These are phyloP conservation scores for Exophiala oligosperma DNA, from an alignment of 2,329 filamentous ascomycete species.

Conservation along the genomic window DNA sequence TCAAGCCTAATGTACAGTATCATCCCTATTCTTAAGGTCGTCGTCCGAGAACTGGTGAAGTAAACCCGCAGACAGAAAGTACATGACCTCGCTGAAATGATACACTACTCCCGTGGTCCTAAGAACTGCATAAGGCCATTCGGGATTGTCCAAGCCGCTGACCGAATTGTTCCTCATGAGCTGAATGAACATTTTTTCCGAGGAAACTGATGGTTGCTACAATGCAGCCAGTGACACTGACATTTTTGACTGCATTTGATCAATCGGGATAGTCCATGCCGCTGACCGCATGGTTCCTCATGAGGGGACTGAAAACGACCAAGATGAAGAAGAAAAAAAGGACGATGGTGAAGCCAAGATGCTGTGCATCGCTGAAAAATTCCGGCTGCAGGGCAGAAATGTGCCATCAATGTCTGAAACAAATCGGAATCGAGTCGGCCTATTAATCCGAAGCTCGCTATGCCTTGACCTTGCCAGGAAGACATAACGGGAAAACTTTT, in stretches of 20 bases:
- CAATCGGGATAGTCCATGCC: too few relatives aligned
- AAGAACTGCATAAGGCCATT: not conserved
- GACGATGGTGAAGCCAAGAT: not conserved
- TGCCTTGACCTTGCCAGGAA: conserved; percentile 15
- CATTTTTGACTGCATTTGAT: too few relatives aligned
- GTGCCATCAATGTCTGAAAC: conserved; percentile 10
- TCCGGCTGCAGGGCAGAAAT: not conserved
- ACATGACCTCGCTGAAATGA: conserved; percentile 91
- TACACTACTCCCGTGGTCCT: conserved; percentile 53
- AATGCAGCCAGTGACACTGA: too few relatives aligned
- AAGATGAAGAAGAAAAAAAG: too few relatives aligned
- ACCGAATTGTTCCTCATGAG: too few relatives aligned
- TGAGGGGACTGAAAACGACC: too few relatives aligned
- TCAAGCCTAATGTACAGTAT: conserved; percentile 23
- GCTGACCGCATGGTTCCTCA: too few relatives aligned
- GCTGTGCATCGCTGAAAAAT: conserved; percentile 9
- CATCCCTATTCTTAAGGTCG: conserved; percentile 2
- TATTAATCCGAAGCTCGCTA: conserved; percentile 24
- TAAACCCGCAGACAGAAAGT: conserved; percentile 63
- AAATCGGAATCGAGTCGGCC: conserved; percentile 16
- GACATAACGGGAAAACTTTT: conserved; percentile 24
- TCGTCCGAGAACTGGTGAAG: conserved; percentile 4
- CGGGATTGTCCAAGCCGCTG: too few relatives aligned
- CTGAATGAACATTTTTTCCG: too few relatives aligned
- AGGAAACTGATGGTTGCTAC: too few relatives aligned